Conservation (phyloP, 495 filamentous ascomycete genomes). For the Talaromyces borbonicus region DNA sequence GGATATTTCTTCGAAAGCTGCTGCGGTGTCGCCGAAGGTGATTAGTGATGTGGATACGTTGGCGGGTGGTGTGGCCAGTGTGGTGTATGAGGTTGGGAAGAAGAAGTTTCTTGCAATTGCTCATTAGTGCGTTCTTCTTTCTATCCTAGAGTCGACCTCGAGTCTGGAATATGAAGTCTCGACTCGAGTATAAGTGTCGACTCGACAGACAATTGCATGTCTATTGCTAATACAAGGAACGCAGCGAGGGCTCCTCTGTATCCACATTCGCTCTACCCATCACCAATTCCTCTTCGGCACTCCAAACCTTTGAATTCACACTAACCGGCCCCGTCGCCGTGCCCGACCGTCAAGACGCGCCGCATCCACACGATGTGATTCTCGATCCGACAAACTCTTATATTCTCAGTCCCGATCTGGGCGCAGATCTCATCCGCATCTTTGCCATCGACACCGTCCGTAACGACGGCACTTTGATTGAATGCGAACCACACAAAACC, state of each 20-base stretch:
- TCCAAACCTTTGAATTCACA: slow-evolving; percentile 38
- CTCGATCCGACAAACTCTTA: slow-evolving; percentile 52
- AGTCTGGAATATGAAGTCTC: slow-evolving; percentile 9
- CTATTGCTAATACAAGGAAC: background rate
- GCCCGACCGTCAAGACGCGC: slow-evolving; percentile 42
- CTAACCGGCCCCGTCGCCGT: slow-evolving; percentile 33
- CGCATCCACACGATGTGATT: slow-evolving; percentile 53
- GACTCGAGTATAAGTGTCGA: too few species aligned
- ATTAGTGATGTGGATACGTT: slow-evolving; percentile 17
- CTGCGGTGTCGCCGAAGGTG: background rate
- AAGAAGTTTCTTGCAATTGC: slow-evolving; percentile 19
- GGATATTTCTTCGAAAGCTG: background rate
- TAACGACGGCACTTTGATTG: background rate
- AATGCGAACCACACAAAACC: background rate
- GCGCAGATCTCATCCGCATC: slow-evolving; percentile 51
- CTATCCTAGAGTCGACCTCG: background rate
- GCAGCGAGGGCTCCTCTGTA: slow-evolving; percentile 24
- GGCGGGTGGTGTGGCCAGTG: slow-evolving; percentile 30
- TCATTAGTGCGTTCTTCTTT: slow-evolving; percentile 25
- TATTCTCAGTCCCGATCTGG: slow-evolving; percentile 54
- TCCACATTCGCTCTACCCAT: slow-evolving; percentile 30
- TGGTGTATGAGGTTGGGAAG: slow-evolving; percentile 23
- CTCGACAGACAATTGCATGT: too few species aligned
- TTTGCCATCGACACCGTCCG: slow-evolving; percentile 33
- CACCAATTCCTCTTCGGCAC: background rate